phyloP scores from a whole-genome alignment of 2,329 filamentous ascomycete species.

The Orbilia ellipsospora region DNA sequence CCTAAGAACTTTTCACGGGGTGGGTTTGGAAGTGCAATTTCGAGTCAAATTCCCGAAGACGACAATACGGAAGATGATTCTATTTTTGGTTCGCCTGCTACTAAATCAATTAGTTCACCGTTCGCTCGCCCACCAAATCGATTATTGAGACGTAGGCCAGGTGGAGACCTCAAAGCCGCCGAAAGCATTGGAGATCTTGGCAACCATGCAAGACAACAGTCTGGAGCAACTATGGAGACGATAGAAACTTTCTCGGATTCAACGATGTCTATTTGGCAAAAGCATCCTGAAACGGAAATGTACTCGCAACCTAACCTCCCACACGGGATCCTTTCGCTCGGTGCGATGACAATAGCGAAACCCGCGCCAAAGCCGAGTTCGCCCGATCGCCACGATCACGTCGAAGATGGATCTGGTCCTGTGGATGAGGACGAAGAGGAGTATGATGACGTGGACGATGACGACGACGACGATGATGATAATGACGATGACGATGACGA shows the following conservation, averaged over 20 bases:
- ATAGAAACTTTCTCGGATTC: slow-evolving; percentile 54
- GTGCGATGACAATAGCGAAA: slow-evolving; percentile 58
- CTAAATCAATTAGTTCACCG: slow-evolving; percentile 38
- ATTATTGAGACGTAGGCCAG: slow-evolving; percentile 76
- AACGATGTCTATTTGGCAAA: slow-evolving; percentile 54
- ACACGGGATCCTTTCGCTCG: slow-evolving; percentile 58
- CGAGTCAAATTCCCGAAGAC: slow-evolving; percentile 39
- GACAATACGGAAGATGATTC: slow-evolving; percentile 42
- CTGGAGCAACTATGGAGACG: slow-evolving; percentile 56
- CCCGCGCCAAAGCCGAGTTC: slow-evolving; percentile 37
- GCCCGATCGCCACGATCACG: slow-evolving; percentile 19
- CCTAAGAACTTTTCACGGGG: slow-evolving; percentile 40
- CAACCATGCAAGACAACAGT: slow-evolving; percentile 59
- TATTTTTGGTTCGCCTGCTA: slow-evolving; percentile 30
- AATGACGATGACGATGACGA: slow-evolving; percentile 61
- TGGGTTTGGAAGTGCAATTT: slow-evolving; percentile 34
- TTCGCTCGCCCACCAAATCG: slow-evolving; percentile 62
- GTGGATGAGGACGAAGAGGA: slow-evolving; percentile 35
- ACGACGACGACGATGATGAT: slow-evolving; percentile 14
- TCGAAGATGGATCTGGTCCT: slow-evolving; percentile 20
- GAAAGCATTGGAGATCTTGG: slow-evolving; percentile 74
- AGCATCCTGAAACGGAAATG: slow-evolving; percentile 52
- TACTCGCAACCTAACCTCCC: slow-evolving; percentile 48
- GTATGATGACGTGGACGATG: slow-evolving; percentile 13
- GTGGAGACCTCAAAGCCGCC: slow-evolving; percentile 77